A percentile compares a stretch with the other conserved stretches of the same genome.
These are phyloP conservation scores for Talaromyces verruculosus DNA, from an alignment of 2,329 filamentous ascomycete species.

Conservation along the genomic window DNA sequence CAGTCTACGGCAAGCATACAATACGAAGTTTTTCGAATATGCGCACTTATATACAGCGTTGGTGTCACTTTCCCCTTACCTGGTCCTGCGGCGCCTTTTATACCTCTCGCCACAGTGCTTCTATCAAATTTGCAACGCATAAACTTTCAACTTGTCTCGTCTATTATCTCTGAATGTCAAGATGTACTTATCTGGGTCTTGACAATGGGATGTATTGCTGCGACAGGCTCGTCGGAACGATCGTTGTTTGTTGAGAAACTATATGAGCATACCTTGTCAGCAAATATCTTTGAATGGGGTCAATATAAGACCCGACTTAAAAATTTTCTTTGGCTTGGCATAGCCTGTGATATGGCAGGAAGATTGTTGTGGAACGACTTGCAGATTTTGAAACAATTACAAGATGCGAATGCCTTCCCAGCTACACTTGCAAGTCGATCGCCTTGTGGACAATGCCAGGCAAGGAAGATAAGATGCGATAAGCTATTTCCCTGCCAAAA, in stretches of 20 bases:
- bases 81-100: background rate
- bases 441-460: constrained; percentile 16
- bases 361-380: constrained; percentile 30
- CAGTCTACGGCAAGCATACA: background rate
- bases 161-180: background rate
- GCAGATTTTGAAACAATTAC: background rate
- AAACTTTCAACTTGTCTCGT: background rate
- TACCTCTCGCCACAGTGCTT: background rate
- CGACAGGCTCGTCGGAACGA: background rate
- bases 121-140: background rate
- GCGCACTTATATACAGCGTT: background rate
- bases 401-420: background rate
- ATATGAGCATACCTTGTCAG: background rate
- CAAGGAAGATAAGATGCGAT: constrained; percentile 14
- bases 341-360: constrained; percentile 36
- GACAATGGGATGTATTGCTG: background rate
- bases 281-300: background rate
- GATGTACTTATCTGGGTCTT: background rate
- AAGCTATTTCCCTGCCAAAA: constrained; percentile 17
- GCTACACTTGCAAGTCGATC: background rate
- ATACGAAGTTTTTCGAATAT: background rate
- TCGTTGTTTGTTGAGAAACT: background rate
- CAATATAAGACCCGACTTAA: background rate
- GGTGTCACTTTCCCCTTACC: background rate
- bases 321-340: constrained; percentile 38